Evolutionary conservation across 495 filamentous ascomycete species (phyloP).

Genomic region (Trichoderma asperelloides): DNA sequence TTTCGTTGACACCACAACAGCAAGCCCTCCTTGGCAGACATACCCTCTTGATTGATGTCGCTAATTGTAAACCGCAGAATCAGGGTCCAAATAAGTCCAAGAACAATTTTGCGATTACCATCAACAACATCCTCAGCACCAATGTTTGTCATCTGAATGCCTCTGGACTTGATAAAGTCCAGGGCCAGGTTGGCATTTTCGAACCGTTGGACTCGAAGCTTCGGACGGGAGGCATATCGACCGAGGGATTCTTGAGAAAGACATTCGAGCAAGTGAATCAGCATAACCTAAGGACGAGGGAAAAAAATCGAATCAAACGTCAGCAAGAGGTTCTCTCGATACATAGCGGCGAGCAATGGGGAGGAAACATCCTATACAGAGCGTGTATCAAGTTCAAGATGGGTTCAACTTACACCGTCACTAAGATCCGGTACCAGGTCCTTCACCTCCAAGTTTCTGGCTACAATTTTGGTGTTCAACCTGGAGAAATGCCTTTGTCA

Average conservation of each 20-base stretch:
- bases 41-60: slow-evolving; percentile 95
- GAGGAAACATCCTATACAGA: not conserved
- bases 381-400: not conserved
- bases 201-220: slow-evolving; percentile 92
- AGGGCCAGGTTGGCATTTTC: slow-evolving; percentile 96
- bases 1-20: slow-evolving; percentile 97
- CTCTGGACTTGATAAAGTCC: slow-evolving; percentile 80
- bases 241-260: slow-evolving; percentile 88
- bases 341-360: not conserved
- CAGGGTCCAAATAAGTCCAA: slow-evolving; percentile 94
- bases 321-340: not conserved
- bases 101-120: slow-evolving; percentile 93
- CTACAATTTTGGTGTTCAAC: slow-evolving; percentile 90
- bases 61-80: slow-evolving; percentile 97
- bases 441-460: slow-evolving; percentile 62
- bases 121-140: slow-evolving; percentile 98
- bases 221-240: slow-evolving; percentile 90
- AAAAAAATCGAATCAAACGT: slow-evolving; percentile 9
- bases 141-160: slow-evolving; percentile 97
- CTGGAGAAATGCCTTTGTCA: slow-evolving; percentile 34
- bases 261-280: slow-evolving; percentile 95
- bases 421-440: slow-evolving; percentile 83
- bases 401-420: slow-evolving; percentile 66
- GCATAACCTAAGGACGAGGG: slow-evolving; percentile 64
- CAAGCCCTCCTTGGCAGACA: slow-evolving; percentile 94